phyloP scores from a whole-genome alignment of 192 early-diverging fungal genomes.

The Oehlia diaphana region DNA sequence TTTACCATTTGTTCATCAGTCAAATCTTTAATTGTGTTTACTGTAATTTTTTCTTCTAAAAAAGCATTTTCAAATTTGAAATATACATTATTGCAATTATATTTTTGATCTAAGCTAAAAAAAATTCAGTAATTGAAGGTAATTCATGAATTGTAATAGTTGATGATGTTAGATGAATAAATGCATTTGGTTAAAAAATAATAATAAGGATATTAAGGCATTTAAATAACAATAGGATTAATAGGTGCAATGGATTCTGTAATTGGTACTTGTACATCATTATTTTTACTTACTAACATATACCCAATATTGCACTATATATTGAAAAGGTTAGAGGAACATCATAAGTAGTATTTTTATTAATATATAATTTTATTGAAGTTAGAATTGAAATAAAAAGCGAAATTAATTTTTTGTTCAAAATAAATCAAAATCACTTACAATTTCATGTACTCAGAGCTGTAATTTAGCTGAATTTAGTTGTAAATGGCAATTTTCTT shows the following conservation, averaged over 20 bases:
- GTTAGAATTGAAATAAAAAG: background rate
- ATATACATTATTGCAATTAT: slow-evolving; percentile 2
- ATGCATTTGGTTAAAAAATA: too few species aligned
- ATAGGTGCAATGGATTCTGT: too few species aligned
- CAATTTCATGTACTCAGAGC: background rate
- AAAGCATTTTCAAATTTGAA: too few species aligned
- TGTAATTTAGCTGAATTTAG: background rate
- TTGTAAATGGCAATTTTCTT: background rate
- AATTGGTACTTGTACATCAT: background rate
- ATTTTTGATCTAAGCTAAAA: background rate
- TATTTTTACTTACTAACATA: background rate
- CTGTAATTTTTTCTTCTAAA: too few species aligned
- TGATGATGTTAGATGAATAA: too few species aligned
- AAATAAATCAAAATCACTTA: background rate
- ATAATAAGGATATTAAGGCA: too few species aligned
- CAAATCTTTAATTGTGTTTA: too few species aligned
- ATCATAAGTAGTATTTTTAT: background rate
- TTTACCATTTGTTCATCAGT: too few species aligned
- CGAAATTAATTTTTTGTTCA: background rate
- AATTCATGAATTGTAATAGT: background rate
- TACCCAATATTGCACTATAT: background rate
- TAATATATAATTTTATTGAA: background rate
- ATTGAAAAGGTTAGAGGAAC: background rate
- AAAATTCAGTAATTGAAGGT: background rate
- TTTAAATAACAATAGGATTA: too few species aligned